These are phyloP conservation scores for Sordariomycetes sp. DNA, from an alignment of 2,329 filamentous ascomycete genomes.

Conservation along the genomic window DNA sequence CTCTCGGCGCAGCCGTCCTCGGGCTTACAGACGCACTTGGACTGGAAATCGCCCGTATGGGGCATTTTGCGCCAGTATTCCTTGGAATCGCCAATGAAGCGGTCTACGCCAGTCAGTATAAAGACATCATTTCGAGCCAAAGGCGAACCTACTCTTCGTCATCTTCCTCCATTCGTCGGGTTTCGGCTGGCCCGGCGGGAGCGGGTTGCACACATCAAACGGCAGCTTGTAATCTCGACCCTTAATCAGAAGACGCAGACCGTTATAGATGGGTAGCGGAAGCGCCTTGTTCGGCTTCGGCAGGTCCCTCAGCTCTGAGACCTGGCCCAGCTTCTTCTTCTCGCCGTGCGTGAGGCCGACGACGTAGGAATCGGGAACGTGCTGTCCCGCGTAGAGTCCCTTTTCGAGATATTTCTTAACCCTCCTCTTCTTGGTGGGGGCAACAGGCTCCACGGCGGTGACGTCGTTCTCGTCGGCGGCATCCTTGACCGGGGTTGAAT, in stretches of 20 bases:
- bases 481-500: constrained; percentile 10
- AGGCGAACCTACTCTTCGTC: constrained; percentile 63
- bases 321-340: constrained; percentile 37
- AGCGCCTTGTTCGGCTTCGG: constrained; percentile 45
- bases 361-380: constrained; percentile 34
- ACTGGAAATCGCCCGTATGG: constrained; percentile 62
- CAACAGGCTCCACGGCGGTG: not conserved
- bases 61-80: constrained; percentile 73
- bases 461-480: constrained; percentile 16
- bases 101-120: constrained; percentile 46
- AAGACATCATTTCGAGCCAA: not conserved
- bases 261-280: constrained; percentile 70
- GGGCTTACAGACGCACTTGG: constrained; percentile 65
- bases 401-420: constrained; percentile 71
- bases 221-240: constrained; percentile 81
- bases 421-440: constrained; percentile 29
- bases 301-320: constrained; percentile 34
- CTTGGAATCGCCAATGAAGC: constrained; percentile 77
- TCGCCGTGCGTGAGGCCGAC: constrained; percentile 37
- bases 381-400: constrained; percentile 81
- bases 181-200: constrained; percentile 78
- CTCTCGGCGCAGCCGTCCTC: constrained; percentile 78
- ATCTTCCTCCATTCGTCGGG: constrained; percentile 89
- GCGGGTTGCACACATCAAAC: constrained; percentile 79
- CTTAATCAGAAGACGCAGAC: constrained; percentile 57